A percentile compares a stretch with the other conserved stretches of the same genome.
Evolutionary conservation across 1,284 basidiomycete species (phyloP).

Genomic region (Termitomyces sp.): DNA sequence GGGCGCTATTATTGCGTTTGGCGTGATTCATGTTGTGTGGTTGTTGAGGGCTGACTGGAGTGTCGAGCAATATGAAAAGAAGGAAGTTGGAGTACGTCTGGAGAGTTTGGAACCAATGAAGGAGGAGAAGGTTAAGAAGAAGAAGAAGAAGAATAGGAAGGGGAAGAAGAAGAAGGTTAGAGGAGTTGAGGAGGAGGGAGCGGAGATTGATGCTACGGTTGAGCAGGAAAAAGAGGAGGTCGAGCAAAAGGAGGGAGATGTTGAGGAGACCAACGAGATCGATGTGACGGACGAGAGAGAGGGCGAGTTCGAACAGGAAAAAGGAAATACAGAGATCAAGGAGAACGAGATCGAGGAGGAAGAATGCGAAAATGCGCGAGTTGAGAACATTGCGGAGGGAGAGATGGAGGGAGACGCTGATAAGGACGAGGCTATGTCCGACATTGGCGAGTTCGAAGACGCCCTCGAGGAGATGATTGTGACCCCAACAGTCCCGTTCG

Average conservation of each 20-base stretch:
- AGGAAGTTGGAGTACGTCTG: not conserved
- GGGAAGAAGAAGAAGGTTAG: not conserved
- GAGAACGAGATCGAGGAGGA: not conserved
- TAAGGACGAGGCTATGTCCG: not conserved
- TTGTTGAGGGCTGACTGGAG: not conserved
- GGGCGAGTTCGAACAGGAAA: not conserved
- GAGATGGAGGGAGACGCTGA: not conserved
- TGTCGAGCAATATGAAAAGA: not conserved
- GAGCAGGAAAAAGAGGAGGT: not conserved
- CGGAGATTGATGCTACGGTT: not conserved
- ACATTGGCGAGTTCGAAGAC: not conserved
- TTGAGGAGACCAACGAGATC: too few relatives aligned
- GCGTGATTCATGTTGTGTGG: not conserved
- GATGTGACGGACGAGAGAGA: not conserved
- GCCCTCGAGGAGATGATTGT: not conserved
- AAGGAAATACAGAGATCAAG: not conserved
- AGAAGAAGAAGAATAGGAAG: not conserved
- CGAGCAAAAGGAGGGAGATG: too few relatives aligned
- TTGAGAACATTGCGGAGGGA: not conserved
- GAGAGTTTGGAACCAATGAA: too few relatives aligned
- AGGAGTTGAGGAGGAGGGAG: not conserved
- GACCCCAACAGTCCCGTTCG: not conserved
- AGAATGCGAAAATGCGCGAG: not conserved
- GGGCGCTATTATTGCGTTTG: not conserved
- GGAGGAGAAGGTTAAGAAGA: not conserved